phyloP scores from a whole-genome alignment of 1,284 basidiomycete species.

The Ganoderma resinaceum region DNA sequence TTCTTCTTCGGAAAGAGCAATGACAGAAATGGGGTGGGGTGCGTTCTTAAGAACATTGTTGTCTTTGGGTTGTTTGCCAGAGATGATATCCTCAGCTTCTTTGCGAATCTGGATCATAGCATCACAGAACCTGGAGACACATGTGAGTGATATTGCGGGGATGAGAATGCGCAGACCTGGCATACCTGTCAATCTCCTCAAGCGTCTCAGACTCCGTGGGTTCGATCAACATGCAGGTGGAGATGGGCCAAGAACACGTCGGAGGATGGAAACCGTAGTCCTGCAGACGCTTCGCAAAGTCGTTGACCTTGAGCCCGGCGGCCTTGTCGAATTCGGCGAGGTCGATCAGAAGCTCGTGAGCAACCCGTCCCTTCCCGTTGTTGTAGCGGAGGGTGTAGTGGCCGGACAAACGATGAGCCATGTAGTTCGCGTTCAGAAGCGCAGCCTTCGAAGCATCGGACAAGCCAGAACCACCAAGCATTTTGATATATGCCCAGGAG shows the following conservation, averaged over 20 bases:
- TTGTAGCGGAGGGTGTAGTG: constrained; percentile 93
- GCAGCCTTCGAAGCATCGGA: constrained; percentile 87
- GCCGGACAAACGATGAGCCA: constrained; percentile 85
- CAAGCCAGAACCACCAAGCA: constrained; percentile 93
- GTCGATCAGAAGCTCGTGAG: constrained; percentile 96
- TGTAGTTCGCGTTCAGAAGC: constrained; percentile 96
- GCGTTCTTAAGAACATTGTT: constrained; percentile 95
- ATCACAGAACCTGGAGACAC: constrained; percentile 79
- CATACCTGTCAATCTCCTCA: constrained; percentile 85
- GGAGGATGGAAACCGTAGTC: constrained; percentile 93
- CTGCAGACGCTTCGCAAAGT: constrained; percentile 96
- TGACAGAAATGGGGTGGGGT: constrained; percentile 86
- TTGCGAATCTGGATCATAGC: constrained; percentile 96
- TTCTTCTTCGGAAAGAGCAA: constrained; percentile 72
- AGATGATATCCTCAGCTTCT: constrained; percentile 89
- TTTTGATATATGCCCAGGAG: constrained; percentile 98
- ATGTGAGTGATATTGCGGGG: background rate
- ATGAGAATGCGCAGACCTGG: background rate
- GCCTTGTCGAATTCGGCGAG: constrained; percentile 93
- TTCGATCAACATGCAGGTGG: constrained; percentile 94
- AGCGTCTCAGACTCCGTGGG: constrained; percentile 94
- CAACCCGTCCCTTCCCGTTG: constrained; percentile 90
- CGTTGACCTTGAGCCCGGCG: constrained; percentile 90
- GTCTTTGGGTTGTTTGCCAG: constrained; percentile 85
- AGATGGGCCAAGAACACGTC: constrained; percentile 94